A percentile compares a stretch with the other conserved stretches of the same genome.
These are phyloP conservation scores for Xylaria venustula DNA, from an alignment of 495 filamentous ascomycete species.

Conservation along the genomic window DNA sequence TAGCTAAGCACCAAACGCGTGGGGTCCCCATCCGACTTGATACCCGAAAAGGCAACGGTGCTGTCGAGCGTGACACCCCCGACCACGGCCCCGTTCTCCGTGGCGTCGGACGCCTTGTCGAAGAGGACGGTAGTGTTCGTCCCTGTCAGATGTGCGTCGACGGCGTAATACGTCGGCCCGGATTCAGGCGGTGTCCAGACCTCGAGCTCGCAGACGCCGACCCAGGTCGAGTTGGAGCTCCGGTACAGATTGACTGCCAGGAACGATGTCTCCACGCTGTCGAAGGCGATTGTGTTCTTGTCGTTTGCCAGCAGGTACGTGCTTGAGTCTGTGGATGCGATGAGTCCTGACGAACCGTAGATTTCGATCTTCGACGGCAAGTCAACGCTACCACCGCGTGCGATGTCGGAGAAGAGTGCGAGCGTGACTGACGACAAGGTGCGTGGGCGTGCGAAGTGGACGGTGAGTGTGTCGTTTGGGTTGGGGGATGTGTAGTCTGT, in stretches of 20 bases:
- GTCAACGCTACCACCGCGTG: slow-evolving; percentile 35
- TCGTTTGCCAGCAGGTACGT: slow-evolving; percentile 36
- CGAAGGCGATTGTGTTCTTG: slow-evolving; percentile 38
- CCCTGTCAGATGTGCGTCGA: slow-evolving; percentile 32
- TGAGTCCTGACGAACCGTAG: slow-evolving; percentile 28
- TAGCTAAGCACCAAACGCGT: slow-evolving; percentile 22
- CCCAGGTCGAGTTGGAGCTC: slow-evolving; percentile 20
- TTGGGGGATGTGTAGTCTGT: slow-evolving; percentile 40
- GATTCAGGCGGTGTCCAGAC: slow-evolving; percentile 32
- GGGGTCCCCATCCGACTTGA: slow-evolving; percentile 18
- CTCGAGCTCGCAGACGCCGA: slow-evolving; percentile 38
- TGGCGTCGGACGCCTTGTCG: slow-evolving; percentile 26
- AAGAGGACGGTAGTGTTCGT: slow-evolving; percentile 24
- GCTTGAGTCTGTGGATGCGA: slow-evolving; percentile 24
- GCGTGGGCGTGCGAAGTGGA: slow-evolving; percentile 40
- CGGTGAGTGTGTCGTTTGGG: slow-evolving; percentile 35
- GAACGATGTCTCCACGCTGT: slow-evolving; percentile 25
- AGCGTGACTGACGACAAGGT: slow-evolving; percentile 40
- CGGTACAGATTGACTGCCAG: slow-evolving; percentile 34
- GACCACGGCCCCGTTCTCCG: slow-evolving; percentile 35
- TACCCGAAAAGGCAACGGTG: slow-evolving; percentile 32
- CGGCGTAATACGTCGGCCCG: slow-evolving; percentile 27
- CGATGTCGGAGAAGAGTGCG: slow-evolving; percentile 37
- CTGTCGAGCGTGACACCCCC: slow-evolving; percentile 24
- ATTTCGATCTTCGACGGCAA: slow-evolving; percentile 38